A percentile compares a stretch with the other conserved stretches of the same genome.
Evolutionary conservation across 257 asterid genomes (phyloP).

Genomic region (Linaria vulgaris): DNA sequence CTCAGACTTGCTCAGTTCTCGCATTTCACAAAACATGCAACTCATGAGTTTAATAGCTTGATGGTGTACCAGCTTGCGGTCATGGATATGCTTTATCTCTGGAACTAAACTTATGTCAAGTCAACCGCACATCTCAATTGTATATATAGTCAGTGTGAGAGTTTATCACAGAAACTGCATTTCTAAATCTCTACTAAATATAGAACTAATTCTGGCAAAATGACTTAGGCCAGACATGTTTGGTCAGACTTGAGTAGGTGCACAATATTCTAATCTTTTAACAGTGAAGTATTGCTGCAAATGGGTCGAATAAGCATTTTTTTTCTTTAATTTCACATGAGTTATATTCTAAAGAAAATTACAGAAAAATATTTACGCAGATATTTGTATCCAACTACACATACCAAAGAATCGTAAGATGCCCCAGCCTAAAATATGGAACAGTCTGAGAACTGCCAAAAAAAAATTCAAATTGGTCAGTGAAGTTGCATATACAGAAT

Average conservation of each 20-base stretch:
- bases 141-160: too few species aligned
- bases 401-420: constrained; percentile 36
- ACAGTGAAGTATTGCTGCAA: too few species aligned
- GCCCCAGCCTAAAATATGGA: constrained; percentile 32
- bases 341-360: too few species aligned
- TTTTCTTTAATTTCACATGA: too few species aligned
- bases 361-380: too few species aligned
- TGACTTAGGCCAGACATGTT: too few species aligned
- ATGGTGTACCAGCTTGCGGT: constrained; percentile 34
- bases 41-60: constrained; percentile 30
- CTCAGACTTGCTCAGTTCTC: constrained; percentile 12
- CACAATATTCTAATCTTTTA: too few species aligned
- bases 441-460: constrained; percentile 25
- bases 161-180: too few species aligned
- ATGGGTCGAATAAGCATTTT: too few species aligned
- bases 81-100: constrained; percentile 33
- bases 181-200: too few species aligned
- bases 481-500: neutral
- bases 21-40: constrained; percentile 32
- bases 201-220: too few species aligned
- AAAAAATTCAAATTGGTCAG: neutral
- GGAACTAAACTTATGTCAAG: constrained; percentile 27
- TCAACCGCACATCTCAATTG: neutral
- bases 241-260: too few species aligned
- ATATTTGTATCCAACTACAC: neutral